Conservation (phyloP, 2,329 filamentous ascomycete genomes). For the Raffaelea ambrosiae region DNA sequence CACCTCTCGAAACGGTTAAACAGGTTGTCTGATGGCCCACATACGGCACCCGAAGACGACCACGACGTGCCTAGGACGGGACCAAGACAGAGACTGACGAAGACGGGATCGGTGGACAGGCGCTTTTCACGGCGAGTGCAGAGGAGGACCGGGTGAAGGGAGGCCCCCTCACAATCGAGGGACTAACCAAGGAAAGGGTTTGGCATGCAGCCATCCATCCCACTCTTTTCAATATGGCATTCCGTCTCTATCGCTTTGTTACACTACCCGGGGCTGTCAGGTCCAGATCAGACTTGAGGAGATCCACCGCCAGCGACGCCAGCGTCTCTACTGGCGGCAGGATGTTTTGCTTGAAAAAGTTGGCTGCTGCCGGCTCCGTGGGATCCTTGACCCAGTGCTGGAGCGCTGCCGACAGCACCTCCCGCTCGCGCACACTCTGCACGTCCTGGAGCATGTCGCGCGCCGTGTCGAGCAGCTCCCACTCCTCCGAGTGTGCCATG, state of each 20-base stretch:
- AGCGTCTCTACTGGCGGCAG: slow-evolving; percentile 38
- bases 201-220: no score
- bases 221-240: neutral
- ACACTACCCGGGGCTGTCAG: neutral
- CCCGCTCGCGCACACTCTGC: slow-evolving; percentile 34
- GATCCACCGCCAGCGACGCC: slow-evolving; percentile 33
- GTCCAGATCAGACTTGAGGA: slow-evolving; percentile 32
- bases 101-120: no score
- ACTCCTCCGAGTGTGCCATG: slow-evolving; percentile 33
- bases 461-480: slow-evolving; percentile 35
- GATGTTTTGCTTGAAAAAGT: slow-evolving; percentile 42
- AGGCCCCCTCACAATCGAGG: no score
- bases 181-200: no score
- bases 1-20: no score
- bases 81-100: no score
- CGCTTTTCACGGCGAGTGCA: no score
- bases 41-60: no score
- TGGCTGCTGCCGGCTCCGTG: slow-evolving; percentile 25
- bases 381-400: slow-evolving; percentile 34
- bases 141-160: no score
- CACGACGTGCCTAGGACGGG: no score
- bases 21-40: no score
- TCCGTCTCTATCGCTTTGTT: neutral
- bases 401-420: slow-evolving; percentile 34
- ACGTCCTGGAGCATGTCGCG: slow-evolving; percentile 41